Percentiles rank a stretch among this genome's conserved stretches.
These are phyloP conservation scores for Claviceps lovelessii DNA, from an alignment of 2,329 filamentous ascomycete genomes.

Conservation along the genomic window DNA sequence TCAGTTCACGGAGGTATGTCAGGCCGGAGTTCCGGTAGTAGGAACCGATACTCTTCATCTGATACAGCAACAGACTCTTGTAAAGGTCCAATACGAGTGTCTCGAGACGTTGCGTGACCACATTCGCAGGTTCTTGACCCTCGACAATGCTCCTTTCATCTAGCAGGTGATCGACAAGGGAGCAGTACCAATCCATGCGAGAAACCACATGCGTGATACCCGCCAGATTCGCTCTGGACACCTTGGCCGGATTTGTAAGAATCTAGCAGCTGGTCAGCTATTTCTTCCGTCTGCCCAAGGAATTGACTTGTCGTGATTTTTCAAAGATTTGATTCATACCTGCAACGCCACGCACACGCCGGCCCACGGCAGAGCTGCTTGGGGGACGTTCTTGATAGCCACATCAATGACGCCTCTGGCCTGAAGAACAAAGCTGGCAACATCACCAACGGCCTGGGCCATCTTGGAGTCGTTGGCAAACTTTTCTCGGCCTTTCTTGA, in stretches of 20 bases:
- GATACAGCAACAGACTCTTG: constrained; percentile 6
- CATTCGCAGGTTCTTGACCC: constrained; percentile 2
- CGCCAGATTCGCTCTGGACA: constrained; percentile 4
- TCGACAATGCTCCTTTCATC: constrained; percentile 6
- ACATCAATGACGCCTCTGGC: constrained; percentile 6
- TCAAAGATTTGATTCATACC: background rate
- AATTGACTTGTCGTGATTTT: background rate
- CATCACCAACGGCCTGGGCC: constrained; percentile 6
- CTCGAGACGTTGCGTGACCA: constrained; percentile 5
- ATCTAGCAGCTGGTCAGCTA: constrained; percentile 4
- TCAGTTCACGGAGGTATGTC: constrained; percentile 6
- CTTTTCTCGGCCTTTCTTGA: constrained; percentile 6
- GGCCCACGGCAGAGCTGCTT: constrained; percentile 7
- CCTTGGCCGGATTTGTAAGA: constrained; percentile 6
- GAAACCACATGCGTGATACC: constrained; percentile 6
- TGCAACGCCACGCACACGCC: constrained; percentile 7
- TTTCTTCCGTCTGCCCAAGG: too few species aligned
- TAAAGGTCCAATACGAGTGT: constrained; percentile 5
- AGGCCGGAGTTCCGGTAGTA: constrained; percentile 6
- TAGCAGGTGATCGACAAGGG: constrained; percentile 5
- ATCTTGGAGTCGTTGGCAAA: constrained; percentile 6
- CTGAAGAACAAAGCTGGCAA: constrained; percentile 6
- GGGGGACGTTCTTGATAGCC: constrained; percentile 6
- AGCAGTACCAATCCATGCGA: constrained; percentile 7
- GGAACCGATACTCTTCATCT: constrained; percentile 7